phyloP scores from a whole-genome alignment of 148 eudicot genomes.

The Cornus kousa region DNA sequence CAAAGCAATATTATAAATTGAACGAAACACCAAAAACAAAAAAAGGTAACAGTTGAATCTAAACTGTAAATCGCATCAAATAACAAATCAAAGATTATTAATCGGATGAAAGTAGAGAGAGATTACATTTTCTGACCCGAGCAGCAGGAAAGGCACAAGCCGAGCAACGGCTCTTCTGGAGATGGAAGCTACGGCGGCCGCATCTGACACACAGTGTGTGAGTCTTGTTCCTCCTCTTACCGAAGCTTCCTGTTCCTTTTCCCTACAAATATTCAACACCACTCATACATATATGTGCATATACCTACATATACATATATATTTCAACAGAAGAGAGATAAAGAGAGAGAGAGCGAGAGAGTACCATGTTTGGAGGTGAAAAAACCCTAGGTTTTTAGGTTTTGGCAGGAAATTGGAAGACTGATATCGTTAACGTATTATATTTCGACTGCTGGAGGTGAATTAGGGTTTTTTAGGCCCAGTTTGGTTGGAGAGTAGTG shows the following conservation, averaged over 20 bases:
- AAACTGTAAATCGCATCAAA: neutral
- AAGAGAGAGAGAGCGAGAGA: neutral
- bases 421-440: neutral
- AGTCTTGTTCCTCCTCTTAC: slow-evolving; percentile 67
- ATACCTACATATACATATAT: neutral
- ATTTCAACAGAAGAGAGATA: neutral
- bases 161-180: slow-evolving; percentile 58
- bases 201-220: slow-evolving; percentile 61
- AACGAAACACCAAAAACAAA: too few species aligned
- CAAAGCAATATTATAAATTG: neutral
- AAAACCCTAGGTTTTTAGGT: neutral
- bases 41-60: too few species aligned
- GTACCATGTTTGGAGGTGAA: neutral
- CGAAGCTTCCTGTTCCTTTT: slow-evolving; percentile 57
- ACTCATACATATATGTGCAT: neutral
- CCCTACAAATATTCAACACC: slow-evolving; percentile 21
- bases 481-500: too few species aligned
- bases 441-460: neutral
- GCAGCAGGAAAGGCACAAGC: slow-evolving; percentile 59
- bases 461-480: neutral
- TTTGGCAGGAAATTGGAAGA: neutral
- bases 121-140: slow-evolving; percentile 42
- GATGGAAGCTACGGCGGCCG: slow-evolving; percentile 59
- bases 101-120: neutral
- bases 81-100: neutral